Conservation (phyloP, 805 yeast species). For the Candida pseudofarinosa region DNA sequence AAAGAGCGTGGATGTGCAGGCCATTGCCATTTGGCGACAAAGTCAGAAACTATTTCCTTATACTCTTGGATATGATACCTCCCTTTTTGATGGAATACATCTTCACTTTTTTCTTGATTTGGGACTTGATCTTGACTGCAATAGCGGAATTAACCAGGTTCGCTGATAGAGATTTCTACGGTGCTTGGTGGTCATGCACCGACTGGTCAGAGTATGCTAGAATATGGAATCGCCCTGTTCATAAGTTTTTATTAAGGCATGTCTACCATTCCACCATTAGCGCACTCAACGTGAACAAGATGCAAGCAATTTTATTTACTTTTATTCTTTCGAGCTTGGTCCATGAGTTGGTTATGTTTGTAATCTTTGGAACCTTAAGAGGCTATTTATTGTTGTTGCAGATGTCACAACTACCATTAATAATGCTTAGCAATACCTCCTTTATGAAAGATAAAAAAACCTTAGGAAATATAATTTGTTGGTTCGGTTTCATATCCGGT, state of each 20-base stretch:
- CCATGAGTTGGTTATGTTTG: conserved; percentile 92
- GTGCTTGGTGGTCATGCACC: conserved; percentile 96
- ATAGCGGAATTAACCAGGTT: conserved; percentile 84
- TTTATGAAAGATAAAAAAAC: conserved; percentile 52
- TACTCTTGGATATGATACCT: conserved; percentile 71
- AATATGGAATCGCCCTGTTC: conserved; percentile 94
- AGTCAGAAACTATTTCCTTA: conserved; percentile 47
- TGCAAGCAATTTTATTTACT: conserved; percentile 70
- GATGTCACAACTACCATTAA: conserved; percentile 83
- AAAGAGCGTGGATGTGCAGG: conserved; percentile 53
- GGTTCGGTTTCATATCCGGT: conserved; percentile 88
- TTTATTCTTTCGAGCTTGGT: conserved; percentile 75
- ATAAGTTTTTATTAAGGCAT: conserved; percentile 81
- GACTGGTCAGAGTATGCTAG: conserved; percentile 93
- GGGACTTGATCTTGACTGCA: conserved; percentile 91
- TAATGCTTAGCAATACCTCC: conserved; percentile 56
- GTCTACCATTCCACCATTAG: conserved; percentile 90
- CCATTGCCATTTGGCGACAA: conserved; percentile 45
- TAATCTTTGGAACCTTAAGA: conserved; percentile 72
- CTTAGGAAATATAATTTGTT: conserved; percentile 78
- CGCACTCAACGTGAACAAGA: conserved; percentile 60
- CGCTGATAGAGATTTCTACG: conserved; percentile 90
- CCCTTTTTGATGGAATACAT: conserved; percentile 74
- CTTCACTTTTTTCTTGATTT: conserved; percentile 79
- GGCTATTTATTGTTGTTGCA: conserved; percentile 79